Base-by-base conservation (phyloP, 352 stramenopile species). In the Hyaloperonospora arabidopsidis region DNA sequence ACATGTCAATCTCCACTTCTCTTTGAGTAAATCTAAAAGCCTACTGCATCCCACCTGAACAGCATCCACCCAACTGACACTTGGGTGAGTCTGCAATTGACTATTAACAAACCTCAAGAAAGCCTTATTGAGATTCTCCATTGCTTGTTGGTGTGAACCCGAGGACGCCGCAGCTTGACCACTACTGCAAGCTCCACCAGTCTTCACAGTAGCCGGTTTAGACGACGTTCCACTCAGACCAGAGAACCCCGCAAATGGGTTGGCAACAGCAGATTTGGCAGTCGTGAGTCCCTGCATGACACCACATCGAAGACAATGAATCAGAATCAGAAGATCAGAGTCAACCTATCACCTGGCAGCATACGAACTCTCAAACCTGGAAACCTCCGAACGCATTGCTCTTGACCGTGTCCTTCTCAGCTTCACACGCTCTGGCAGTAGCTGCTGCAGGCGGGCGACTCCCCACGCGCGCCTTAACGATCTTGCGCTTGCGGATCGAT, bases 101-200 rank as follows among this genome's bases (percentile, higher is more conserved):
- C 68, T 62, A 34, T 65, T 83, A 11, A 84, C 81, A 56, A 92
- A 92, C 13, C 64, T 63, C 48, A 90, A 54, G 41, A 94, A 94
- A 41, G 74, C 78, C 54, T 87, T 86, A 61, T 94, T 94, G 1
- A 94, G 73, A 43, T 67, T 60, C 52, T 88, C 77, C 25, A 92
- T 92, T n/a, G 76, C 81, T 45, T 88, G 67, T 38, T 87, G 73
- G 54, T 88, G 89, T 45, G 67, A 78, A 6, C 54, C 49, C 1
- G 61, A 59, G 1, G 15, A 36, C 13, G 55, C 22, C 25, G 34
- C 18, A 25, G 19, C 60, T 11, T 44, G 48, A 15, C n/a, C 28
- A 52, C 18, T 63, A 32, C 50, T 65, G 25, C 4, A 32, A 32
- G 25, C 25, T 32, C 4, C 25, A 8, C 25, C 8, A 32, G 48